Evolutionary conservation across 1,284 basidiomycete species (phyloP).

Genomic region (Grifola frondosa): DNA sequence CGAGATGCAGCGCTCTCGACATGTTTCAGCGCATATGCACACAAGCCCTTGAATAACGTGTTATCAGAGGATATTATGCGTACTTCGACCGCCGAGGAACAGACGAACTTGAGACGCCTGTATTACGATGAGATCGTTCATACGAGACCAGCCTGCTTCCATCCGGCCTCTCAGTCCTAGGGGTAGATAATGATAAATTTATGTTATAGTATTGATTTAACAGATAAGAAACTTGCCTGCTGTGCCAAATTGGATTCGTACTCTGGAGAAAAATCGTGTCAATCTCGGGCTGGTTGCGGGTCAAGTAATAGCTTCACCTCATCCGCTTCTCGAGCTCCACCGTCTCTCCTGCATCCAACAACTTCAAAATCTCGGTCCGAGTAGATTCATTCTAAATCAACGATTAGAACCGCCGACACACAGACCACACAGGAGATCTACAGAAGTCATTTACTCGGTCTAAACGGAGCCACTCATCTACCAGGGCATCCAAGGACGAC

Average conservation of each 20-base stretch:
- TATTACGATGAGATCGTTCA: slow-evolving; percentile 84
- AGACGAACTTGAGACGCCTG: slow-evolving; percentile 86
- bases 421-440: not conserved
- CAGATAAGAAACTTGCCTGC: slow-evolving; percentile 51
- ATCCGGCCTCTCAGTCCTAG: slow-evolving; percentile 78
- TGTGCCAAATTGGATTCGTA: slow-evolving; percentile 82
- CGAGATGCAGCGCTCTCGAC: slow-evolving; percentile 51
- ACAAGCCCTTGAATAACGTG: slow-evolving; percentile 58
- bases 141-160: slow-evolving; percentile 83
- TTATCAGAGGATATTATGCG: not conserved
- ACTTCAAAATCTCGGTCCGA: slow-evolving; percentile 26
- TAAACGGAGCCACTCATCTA: slow-evolving; percentile 55
- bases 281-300: no score
- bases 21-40: slow-evolving; percentile 61
- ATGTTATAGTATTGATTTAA: not conserved
- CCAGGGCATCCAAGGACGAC: slow-evolving; percentile 39
- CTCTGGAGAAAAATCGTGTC: slow-evolving; percentile 33
- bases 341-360: slow-evolving; percentile 19
- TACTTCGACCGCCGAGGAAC: no score
- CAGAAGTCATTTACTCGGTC: slow-evolving; percentile 44
- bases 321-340: slow-evolving; percentile 30
- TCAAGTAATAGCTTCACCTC: slow-evolving; percentile 21
- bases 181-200: not conserved
- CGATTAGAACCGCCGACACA: not conserved
- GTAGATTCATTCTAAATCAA: slow-evolving; percentile 28